Evolutionary conservation across 257 asterid species (phyloP), one percentile per base, ranked within the genome.

Genomic region (Ligustrum vulgare): DNA sequence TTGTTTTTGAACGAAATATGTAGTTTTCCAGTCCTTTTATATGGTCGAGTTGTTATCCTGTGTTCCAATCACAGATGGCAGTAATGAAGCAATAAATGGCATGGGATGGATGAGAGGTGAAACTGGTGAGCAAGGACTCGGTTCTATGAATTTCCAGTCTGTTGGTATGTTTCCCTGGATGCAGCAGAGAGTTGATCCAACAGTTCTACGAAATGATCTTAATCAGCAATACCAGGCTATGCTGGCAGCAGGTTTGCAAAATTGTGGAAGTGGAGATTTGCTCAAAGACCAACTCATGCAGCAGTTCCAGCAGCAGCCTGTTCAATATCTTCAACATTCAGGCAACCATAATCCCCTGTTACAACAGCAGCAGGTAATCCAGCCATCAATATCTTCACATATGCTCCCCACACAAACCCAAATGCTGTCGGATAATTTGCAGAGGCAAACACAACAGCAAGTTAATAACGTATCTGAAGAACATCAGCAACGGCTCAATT

Each of bases 101-200:
- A 83, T 89, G 98, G 49, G 92, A 20, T 92, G 98, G 98, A 74
- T 91, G 83, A 87, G 94, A 80, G 92, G 97, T 36, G 97, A 88
- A 70, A 81, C 83, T 25, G 90, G 94, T 36, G 98, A 90, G 72
- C 91, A 81, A 82, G 97, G 96, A 70, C 86, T 86, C 80, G 88
- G 84, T 73, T 77, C 97, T 23, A 60, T 87, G 82, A 92, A 90
- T 72, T 87, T 88, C 71, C 94, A 86, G 69, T 81, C 98, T 63
- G 82, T 73, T 11, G 94, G 98, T 58, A 87, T 89, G 96, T 74
- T 84, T 60, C 97, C 97, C 4, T 89, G 89, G 93, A 88, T 89
- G 93, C 97, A 90, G 80, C 98, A 94, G 90, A 86, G 97, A 72
- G 76, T 86, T 5, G 98, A 92, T 77, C 93, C 97, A 0, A 62